A percentile compares a stretch with the other conserved stretches of the same genome.
phyloP scores from a whole-genome alignment of 495 filamentous ascomycete species.

The Xylaria flabelliformis region DNA sequence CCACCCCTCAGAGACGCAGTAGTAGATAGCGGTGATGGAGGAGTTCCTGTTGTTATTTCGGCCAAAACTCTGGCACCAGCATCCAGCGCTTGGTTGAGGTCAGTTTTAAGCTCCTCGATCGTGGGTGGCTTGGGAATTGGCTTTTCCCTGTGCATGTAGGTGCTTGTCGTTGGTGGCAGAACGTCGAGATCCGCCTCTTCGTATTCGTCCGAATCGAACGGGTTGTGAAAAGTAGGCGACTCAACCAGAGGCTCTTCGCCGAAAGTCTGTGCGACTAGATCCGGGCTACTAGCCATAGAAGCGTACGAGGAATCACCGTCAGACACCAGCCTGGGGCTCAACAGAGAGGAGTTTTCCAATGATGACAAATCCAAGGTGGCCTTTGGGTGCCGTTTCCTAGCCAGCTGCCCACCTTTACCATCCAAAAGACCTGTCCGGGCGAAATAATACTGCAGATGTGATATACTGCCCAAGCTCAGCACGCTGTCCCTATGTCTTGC shows the following conservation, averaged over 20 bases:
- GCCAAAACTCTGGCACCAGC: slow-evolving; percentile 69
- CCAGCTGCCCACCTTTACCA: slow-evolving; percentile 86
- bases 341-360: slow-evolving; percentile 47
- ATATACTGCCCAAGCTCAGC: slow-evolving; percentile 93
- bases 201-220: slow-evolving; percentile 63
- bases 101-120: slow-evolving; percentile 73
- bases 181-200: slow-evolving; percentile 71
- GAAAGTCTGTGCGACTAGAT: slow-evolving; percentile 50
- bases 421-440: slow-evolving; percentile 92
- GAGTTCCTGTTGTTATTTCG: slow-evolving; percentile 44
- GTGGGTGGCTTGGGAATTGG: slow-evolving; percentile 87
- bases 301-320: slow-evolving; percentile 62
- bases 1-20: slow-evolving; percentile 48
- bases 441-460: slow-evolving; percentile 98
- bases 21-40: slow-evolving; percentile 36
- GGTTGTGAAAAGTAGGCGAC: slow-evolving; percentile 66
- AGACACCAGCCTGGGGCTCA: slow-evolving; percentile 47
- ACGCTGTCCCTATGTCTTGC: slow-evolving; percentile 90
- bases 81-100: slow-evolving; percentile 71
- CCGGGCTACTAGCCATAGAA: slow-evolving; percentile 63
- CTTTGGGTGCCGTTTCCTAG: slow-evolving; percentile 70
- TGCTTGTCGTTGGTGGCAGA: slow-evolving; percentile 94
- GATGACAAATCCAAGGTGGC: slow-evolving; percentile 56
- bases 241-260: slow-evolving; percentile 53
- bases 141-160: slow-evolving; percentile 88